Evolutionary conservation across 2,329 filamentous ascomycete species (phyloP).

Genomic region (Leptographium wingfieldii): DNA sequence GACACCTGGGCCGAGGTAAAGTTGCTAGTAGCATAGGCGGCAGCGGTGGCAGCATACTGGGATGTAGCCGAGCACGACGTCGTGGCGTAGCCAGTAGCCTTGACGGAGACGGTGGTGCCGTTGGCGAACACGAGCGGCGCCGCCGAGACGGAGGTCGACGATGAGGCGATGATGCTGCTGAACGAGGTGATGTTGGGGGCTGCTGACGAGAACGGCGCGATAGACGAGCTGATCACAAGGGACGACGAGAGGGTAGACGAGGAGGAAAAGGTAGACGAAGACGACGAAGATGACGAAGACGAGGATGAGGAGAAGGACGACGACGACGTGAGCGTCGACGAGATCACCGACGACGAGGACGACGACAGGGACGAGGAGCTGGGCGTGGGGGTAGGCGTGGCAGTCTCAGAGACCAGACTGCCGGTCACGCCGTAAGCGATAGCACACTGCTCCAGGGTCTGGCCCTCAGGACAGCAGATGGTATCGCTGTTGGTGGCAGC

Average conservation of each 20-base stretch:
- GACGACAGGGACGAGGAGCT: conserved; percentile 19
- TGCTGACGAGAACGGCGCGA: background rate
- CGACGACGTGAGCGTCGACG: conserved; percentile 15
- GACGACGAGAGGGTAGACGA: conserved; percentile 16
- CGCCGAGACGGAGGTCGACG: conserved; percentile 5
- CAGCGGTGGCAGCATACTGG: background rate
- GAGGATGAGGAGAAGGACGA: conserved; percentile 17
- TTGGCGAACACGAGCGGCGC: conserved; percentile 11
- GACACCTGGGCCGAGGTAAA: conserved; percentile 8
- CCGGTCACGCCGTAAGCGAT: conserved; percentile 34
- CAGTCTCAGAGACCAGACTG: conserved; percentile 32
- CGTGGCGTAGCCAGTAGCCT: conserved; percentile 8
- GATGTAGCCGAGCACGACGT: conserved; percentile 3
- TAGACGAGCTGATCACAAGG: conserved; percentile 5
- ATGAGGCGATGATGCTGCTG: conserved; percentile 10
- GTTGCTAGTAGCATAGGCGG: background rate
- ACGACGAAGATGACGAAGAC: conserved; percentile 18
- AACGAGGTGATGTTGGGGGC: background rate
- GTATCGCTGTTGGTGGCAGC: conserved; percentile 37
- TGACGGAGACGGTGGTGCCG: conserved; percentile 8
- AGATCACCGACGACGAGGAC: conserved; percentile 6
- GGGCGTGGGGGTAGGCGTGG: conserved; percentile 21
- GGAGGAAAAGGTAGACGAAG: conserved; percentile 3
- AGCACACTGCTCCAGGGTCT: conserved; percentile 43
- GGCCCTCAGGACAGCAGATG: conserved; percentile 47